Evolutionary conservation across 148 eudicot species (phyloP).

Genomic region (Simmondsia chinensis): DNA sequence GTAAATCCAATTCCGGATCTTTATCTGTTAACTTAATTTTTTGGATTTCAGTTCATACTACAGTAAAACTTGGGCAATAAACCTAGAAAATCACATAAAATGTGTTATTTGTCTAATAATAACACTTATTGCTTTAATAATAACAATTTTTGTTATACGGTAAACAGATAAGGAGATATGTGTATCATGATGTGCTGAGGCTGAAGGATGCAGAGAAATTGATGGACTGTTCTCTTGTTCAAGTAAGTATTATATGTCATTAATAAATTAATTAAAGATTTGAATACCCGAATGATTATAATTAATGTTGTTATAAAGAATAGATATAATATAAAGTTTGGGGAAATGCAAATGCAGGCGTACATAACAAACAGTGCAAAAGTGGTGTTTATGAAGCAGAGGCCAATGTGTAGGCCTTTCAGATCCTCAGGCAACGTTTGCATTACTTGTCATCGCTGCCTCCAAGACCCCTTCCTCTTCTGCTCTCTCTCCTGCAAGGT

Average conservation of each 20-base stretch:
- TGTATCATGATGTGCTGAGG: constrained; percentile 46
- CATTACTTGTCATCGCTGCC: constrained; percentile 31
- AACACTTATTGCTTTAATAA: no score
- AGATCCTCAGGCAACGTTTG: constrained; percentile 30
- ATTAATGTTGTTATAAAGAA: no score
- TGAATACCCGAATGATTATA: constrained; percentile 2
- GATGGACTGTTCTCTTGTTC: constrained; percentile 41
- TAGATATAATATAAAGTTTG: no score
- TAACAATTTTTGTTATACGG: no score
- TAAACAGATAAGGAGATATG: constrained; percentile 61
- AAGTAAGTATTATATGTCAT: constrained; percentile 18
- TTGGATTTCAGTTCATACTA: no score
- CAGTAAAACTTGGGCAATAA: no score
- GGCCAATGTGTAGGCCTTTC: constrained; percentile 25
- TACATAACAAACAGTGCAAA: constrained; percentile 44
- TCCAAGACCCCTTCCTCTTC: constrained; percentile 37
- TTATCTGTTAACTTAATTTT: no score
- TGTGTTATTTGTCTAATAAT: no score
- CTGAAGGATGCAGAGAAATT: constrained; percentile 41
- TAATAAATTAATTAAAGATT: neutral
- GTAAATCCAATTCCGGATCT: no score
- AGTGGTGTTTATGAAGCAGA: constrained; percentile 42
- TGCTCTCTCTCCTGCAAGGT: constrained; percentile 64
- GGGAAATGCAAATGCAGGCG: no score
- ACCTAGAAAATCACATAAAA: no score